Evolutionary conservation across 2,329 filamentous ascomycete genomes (phyloP).

Genomic region (Claviceps pazoutovae): DNA sequence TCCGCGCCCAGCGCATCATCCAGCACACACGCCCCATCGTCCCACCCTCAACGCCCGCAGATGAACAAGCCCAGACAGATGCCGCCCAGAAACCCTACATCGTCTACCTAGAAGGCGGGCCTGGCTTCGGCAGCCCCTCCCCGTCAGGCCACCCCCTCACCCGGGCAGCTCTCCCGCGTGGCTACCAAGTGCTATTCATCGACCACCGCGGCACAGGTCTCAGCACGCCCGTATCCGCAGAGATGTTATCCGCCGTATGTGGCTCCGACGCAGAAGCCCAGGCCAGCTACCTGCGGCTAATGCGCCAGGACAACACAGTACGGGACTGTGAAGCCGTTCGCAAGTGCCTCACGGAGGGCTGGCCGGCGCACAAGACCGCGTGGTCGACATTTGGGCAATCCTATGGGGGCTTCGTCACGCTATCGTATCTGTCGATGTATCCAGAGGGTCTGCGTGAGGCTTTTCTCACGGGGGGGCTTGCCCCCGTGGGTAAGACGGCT

Average conservation of each 20-base stretch:
- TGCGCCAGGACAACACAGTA: constrained; percentile 83
- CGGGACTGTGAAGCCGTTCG: constrained; percentile 79
- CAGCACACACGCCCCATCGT: constrained; percentile 51
- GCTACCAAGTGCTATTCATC: constrained; percentile 76
- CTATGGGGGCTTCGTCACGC: constrained; percentile 76
- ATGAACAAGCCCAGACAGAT: constrained; percentile 9
- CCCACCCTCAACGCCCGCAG: constrained; percentile 15
- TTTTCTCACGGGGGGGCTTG: constrained; percentile 74
- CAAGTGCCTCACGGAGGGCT: constrained; percentile 55
- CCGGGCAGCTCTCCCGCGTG: constrained; percentile 56
- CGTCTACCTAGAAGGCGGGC: constrained; percentile 75
- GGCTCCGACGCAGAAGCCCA: constrained; percentile 40
- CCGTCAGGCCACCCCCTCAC: constrained; percentile 64
- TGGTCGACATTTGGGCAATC: constrained; percentile 87
- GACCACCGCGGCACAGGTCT: constrained; percentile 85
- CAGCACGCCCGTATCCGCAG: constrained; percentile 64
- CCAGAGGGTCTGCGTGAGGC: constrained; percentile 67
- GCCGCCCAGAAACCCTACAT: constrained; percentile 31
- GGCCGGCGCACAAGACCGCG: constrained; percentile 53
- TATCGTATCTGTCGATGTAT: constrained; percentile 72
- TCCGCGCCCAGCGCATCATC: constrained; percentile 65
- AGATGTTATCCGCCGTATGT: constrained; percentile 40
- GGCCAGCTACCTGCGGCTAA: constrained; percentile 67
- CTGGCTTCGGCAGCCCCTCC: constrained; percentile 60
- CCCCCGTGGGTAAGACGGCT: constrained; percentile 56